A percentile compares a stretch with the other conserved stretches of the same genome.
These are phyloP conservation scores for Globisporangium barbulae DNA, from an alignment of 352 stramenopile genomes.

Conservation along the genomic window DNA sequence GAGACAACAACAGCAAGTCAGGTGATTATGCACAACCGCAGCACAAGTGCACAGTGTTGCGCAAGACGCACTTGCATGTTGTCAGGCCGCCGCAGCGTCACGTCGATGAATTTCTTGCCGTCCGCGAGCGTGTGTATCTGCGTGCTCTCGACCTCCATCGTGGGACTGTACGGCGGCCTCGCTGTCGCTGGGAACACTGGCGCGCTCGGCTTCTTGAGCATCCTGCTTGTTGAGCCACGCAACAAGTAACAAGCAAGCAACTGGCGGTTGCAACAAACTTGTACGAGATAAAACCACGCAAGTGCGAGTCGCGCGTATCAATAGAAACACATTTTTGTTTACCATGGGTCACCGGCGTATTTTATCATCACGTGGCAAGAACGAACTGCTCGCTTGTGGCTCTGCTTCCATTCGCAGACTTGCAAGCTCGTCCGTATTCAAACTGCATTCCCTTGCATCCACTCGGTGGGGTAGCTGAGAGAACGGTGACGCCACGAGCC, in stretches of 20 bases:
- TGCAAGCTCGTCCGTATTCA: not conserved
- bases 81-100: constrained; percentile 35
- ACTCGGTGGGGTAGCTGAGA: not conserved
- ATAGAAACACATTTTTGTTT: not conserved
- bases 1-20: not conserved
- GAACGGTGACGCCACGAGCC: not conserved
- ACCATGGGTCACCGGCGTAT: not conserved
- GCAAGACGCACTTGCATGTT: constrained; percentile 17
- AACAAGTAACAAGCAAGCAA: not conserved
- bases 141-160: constrained; percentile 56
- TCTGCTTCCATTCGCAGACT: constrained; percentile 2
- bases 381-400: not conserved
- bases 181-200: not conserved
- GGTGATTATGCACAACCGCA: not conserved
- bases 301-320: not conserved
- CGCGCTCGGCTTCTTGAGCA: constrained; percentile 16
- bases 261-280: not conserved
- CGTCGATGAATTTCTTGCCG: constrained; percentile 55
- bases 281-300: not conserved
- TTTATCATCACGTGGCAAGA: too few relatives aligned
- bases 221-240: not conserved
- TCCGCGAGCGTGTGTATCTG: constrained; percentile 32
- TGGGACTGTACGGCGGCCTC: not conserved
- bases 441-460: not conserved
- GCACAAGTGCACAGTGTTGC: not conserved